Conservation (phyloP, 1,139 yeast genomes). For the Pneumocystis jirovecii region DNA sequence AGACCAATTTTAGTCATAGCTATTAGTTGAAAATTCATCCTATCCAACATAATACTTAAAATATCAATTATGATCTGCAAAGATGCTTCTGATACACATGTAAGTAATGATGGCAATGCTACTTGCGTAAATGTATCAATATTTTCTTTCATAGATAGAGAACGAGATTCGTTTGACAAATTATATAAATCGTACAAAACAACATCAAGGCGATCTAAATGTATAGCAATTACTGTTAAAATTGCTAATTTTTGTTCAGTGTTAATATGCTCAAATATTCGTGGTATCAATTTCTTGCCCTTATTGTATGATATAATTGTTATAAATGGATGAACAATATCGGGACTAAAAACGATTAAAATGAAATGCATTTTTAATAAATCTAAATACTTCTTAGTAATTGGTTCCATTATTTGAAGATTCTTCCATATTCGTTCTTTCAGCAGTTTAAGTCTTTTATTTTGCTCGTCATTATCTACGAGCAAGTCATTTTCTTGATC, state of each 20-base stretch:
- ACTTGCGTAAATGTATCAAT: slow-evolving; percentile 72
- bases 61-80: slow-evolving; percentile 75
- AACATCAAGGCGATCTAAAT: slow-evolving; percentile 67
- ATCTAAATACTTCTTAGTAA: slow-evolving; percentile 24
- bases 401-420: slow-evolving; percentile 47
- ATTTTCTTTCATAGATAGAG: slow-evolving; percentile 38
- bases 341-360: slow-evolving; percentile 11
- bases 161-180: slow-evolving; percentile 4
- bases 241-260: slow-evolving; percentile 68
- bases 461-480: slow-evolving; percentile 30
- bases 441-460: slow-evolving; percentile 19
- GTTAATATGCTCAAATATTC: slow-evolving; percentile 70
- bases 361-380: slow-evolving; percentile 5
- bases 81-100: slow-evolving; percentile 68
- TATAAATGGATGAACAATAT: slow-evolving; percentile 50
- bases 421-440: slow-evolving; percentile 53
- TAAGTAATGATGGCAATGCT: slow-evolving; percentile 71
- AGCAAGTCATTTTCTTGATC: slow-evolving; percentile 31
- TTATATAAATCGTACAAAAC: slow-evolving; percentile 28
- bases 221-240: slow-evolving; percentile 65
- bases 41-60: slow-evolving; percentile 56
- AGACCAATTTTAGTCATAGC: slow-evolving; percentile 78
- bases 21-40: slow-evolving; percentile 51
- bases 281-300: slow-evolving; percentile 76
- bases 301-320: slow-evolving; percentile 74